A percentile compares a stretch with the other conserved stretches of the same genome.
Conservation (phyloP, 345 rosid genomes). For the Brassica cretica region DNA sequence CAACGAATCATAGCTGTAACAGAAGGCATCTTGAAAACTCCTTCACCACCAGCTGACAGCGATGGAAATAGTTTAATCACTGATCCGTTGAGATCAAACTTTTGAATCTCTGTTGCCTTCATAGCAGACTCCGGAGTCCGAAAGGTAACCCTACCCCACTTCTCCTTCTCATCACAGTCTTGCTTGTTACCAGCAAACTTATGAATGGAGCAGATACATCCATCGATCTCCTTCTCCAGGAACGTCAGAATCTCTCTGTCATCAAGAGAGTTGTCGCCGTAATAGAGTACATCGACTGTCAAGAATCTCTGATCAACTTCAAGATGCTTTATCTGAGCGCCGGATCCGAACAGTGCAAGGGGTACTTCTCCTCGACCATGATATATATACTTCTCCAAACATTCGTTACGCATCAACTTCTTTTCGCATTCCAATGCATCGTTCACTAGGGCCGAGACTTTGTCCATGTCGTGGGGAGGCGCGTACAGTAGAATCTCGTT, state of each 20-base stretch:
- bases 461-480: slow-evolving; percentile 51
- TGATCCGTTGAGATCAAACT: slow-evolving; percentile 59
- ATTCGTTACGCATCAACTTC: slow-evolving; percentile 67
- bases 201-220: slow-evolving; percentile 59
- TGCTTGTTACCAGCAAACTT: slow-evolving; percentile 48
- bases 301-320: slow-evolving; percentile 71
- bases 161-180: slow-evolving; percentile 55
- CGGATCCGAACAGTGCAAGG: slow-evolving; percentile 79
- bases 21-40: slow-evolving; percentile 51
- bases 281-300: slow-evolving; percentile 59
- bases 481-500: slow-evolving; percentile 73
- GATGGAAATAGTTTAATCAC: slow-evolving; percentile 56
- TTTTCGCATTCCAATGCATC: slow-evolving; percentile 61
- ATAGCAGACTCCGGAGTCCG: slow-evolving; percentile 71
- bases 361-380: slow-evolving; percentile 58
- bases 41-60: slow-evolving; percentile 49
- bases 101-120: slow-evolving; percentile 59
- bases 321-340: slow-evolving; percentile 86
- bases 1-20: slow-evolving; percentile 67
- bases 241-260: slow-evolving; percentile 71
- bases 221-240: slow-evolving; percentile 59
- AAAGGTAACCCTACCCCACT: slow-evolving; percentile 88
- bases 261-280: slow-evolving; percentile 46
- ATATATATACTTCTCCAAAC: slow-evolving; percentile 64
- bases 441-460: slow-evolving; percentile 51